phyloP scores from a whole-genome alignment of 768 basidiomycete species.

The Hypholoma sublateritium region DNA sequence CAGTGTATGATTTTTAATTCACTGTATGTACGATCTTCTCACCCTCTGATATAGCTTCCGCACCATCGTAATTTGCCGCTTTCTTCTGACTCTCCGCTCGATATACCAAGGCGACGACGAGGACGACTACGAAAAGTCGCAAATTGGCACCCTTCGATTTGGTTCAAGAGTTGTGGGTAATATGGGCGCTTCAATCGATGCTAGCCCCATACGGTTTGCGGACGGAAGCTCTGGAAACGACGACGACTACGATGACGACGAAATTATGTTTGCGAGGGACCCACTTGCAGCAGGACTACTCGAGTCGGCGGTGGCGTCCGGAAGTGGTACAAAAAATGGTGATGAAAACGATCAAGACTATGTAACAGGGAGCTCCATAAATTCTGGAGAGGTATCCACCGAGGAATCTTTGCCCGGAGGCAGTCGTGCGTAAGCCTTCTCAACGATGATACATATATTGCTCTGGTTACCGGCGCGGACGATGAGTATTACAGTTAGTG shows the following conservation, averaged over 20 bases:
- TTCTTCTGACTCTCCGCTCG: constrained; percentile 27
- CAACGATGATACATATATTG: too few relatives aligned
- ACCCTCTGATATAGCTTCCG: constrained; percentile 21
- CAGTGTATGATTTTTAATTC: constrained; percentile 23
- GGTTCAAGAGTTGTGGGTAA: constrained; percentile 25
- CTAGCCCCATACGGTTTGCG: constrained; percentile 11
- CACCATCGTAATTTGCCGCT: constrained; percentile 33
- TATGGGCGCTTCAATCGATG: constrained; percentile 26
- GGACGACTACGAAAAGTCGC: constrained; percentile 9
- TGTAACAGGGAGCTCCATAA: not conserved
- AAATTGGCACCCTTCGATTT: constrained; percentile 19
- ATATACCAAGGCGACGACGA: constrained; percentile 23
- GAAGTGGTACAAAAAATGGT: not conserved
- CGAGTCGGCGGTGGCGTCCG: not conserved
- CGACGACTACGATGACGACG: constrained; percentile 14
- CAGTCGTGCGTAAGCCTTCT: too few relatives aligned
- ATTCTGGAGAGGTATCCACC: not conserved
- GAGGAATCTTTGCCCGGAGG: too few relatives aligned
- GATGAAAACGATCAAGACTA: not conserved
- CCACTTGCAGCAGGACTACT: constrained; percentile 23
- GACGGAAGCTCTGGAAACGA: constrained; percentile 8
- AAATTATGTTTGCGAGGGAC: constrained; percentile 20
- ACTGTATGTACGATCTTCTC: not conserved
- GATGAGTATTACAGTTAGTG: too few relatives aligned
- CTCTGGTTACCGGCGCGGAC: too few relatives aligned